phyloP scores from a whole-genome alignment of 2,329 filamentous ascomycete species.

The Leptographium wingfieldii region DNA sequence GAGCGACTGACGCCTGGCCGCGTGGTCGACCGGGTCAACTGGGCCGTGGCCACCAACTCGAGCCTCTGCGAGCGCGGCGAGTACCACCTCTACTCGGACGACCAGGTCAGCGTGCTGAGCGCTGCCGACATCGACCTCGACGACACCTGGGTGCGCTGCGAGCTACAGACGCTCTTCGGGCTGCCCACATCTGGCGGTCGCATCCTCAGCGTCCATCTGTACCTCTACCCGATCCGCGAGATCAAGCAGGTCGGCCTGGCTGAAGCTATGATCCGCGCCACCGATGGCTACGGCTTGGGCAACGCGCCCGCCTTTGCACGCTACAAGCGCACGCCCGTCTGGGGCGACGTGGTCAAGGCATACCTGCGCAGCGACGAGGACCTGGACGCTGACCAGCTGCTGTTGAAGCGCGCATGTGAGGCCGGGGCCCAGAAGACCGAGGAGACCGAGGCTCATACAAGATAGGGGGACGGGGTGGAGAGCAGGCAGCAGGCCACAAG shows the following conservation, averaged over 20 bases:
- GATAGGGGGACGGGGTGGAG: neutral
- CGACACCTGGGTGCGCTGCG: conserved; percentile 9
- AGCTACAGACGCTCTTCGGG: conserved; percentile 8
- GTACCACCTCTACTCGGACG: conserved; percentile 8
- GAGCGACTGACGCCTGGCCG: conserved; percentile 2
- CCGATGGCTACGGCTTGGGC: conserved; percentile 7
- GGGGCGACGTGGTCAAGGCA: conserved; percentile 7
- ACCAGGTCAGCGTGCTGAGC: neutral
- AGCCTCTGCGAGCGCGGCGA: conserved; percentile 9
- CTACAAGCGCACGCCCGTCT: conserved; percentile 8
- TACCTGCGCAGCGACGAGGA: conserved; percentile 8
- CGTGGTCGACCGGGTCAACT: conserved; percentile 10
- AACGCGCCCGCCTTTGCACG: conserved; percentile 7
- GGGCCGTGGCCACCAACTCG: conserved; percentile 8
- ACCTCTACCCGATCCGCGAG: conserved; percentile 9
- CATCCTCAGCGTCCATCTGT: conserved; percentile 8
- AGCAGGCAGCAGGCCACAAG: neutral
- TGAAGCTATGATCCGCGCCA: conserved; percentile 5
- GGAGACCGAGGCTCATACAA: no score
- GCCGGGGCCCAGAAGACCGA: neutral
- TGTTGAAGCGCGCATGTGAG: neutral
- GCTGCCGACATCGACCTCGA: conserved; percentile 2
- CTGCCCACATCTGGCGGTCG: conserved; percentile 3
- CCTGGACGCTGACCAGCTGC: neutral
- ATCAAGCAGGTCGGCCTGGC: conserved; percentile 8